Evolutionary conservation across 2,329 filamentous ascomycete genomes (phyloP).

Genomic region (Diatrype stigma): DNA sequence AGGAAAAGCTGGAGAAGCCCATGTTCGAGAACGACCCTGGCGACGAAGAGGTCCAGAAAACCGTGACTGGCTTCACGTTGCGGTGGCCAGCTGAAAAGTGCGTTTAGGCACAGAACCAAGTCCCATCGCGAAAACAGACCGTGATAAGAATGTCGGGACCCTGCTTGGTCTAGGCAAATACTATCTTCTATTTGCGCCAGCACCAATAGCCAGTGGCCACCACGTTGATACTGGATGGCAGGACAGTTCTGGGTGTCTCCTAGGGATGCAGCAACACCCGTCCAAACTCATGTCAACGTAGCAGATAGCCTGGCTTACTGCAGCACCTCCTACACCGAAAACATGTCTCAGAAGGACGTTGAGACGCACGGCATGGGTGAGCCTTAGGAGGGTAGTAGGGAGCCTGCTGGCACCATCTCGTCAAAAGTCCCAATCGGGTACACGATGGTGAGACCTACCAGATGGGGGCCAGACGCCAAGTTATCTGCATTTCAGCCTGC

Average conservation of each 20-base stretch:
- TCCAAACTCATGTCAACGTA: too few relatives aligned
- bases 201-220: too few relatives aligned
- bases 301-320: too few relatives aligned
- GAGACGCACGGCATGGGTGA: not conserved
- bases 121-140: not conserved
- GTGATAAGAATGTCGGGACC: too few relatives aligned
- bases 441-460: not conserved
- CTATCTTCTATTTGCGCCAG: too few relatives aligned
- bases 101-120: slow-evolving; percentile 6
- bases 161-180: not conserved
- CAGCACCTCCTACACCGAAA: too few relatives aligned
- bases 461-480: not conserved
- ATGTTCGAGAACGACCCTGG: slow-evolving; percentile 89
- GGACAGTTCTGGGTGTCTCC: too few relatives aligned
- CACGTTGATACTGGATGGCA: too few relatives aligned
- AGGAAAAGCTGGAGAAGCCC: slow-evolving; percentile 77
- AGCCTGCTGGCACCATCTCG: not conserved
- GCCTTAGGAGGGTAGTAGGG: not conserved
- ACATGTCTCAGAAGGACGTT: too few relatives aligned
- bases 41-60: slow-evolving; percentile 75
- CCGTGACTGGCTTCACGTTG: slow-evolving; percentile 74
- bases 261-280: too few relatives aligned
- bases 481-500: not conserved
- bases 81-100: slow-evolving; percentile 52
- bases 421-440: not conserved